Evolutionary conservation across 768 basidiomycete species (phyloP), one percentile per base, ranked within the genome.

Genomic region (Termitomyces sp.): DNA sequence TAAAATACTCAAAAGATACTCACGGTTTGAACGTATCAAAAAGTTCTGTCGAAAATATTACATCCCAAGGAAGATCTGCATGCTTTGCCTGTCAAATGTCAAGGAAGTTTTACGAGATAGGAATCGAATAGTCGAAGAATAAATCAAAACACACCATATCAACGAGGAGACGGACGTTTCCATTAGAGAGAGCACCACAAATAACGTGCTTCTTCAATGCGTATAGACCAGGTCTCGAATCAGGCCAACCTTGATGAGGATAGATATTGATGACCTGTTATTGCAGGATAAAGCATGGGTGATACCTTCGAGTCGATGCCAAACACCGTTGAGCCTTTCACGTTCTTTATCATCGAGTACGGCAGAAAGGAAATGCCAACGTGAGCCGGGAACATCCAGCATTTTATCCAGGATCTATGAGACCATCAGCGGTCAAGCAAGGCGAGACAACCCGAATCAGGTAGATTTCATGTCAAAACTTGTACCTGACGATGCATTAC

Each of bases 21-120:
- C 45, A 87, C 86, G 87, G 84, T 65, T 89, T 88, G 73, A 80
- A 88, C 0, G 80, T 78, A 9, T 75, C 72, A 50, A 87, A 83
- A 18, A 88, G 69, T 55, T 86, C 84, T 1, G 79, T 72, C 0
- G 85, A 85, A 55, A 89, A 77, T 22, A 88, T 69, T 1, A 75
- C 73, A 56, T 88, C 85, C 86, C 84, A 87, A 0, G 86, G 85
- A 4, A 88, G 70, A 18, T 77, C 72, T 2, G 83, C 81, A 55
- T 80, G 69, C 68, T 83, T 87, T 1, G 87, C 85, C 86, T 87
- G 52, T 24, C 53, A 15, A 22, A 39, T 28, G 29, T 57, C 33
- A 44, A 33, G 31, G 24, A 33, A 31, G 10, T 13, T 48, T 44
- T 13, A 20, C n/a, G 22, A n/a, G n/a, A 24, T n/a, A n/a, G 18